Evolutionary conservation across 2,329 filamentous ascomycete species (phyloP).

Genomic region (Reticulascus tulasneorum): DNA sequence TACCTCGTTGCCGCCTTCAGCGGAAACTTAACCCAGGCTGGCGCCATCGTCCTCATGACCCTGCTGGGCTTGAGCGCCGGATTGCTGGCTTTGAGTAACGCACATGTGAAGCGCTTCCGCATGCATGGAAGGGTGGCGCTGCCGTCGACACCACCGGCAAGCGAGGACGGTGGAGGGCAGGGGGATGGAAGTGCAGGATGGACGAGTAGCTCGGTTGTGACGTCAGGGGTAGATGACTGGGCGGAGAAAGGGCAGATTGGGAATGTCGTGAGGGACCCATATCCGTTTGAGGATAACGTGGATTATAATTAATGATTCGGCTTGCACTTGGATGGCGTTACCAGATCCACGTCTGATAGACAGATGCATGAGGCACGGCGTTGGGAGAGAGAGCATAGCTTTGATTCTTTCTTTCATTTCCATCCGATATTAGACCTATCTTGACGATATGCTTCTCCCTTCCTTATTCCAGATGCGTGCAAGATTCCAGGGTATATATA

Average conservation of each 20-base stretch:
- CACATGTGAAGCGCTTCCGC: conserved; percentile 39
- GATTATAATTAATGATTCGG: background rate
- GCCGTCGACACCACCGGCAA: conserved; percentile 11
- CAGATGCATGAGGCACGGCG: background rate
- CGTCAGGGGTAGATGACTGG: conserved; percentile 1
- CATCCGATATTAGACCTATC: background rate
- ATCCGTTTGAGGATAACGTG: conserved; percentile 5
- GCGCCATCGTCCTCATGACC: conserved; percentile 46
- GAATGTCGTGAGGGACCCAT: conserved; percentile 3
- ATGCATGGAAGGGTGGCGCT: conserved; percentile 48
- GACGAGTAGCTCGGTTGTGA: background rate
- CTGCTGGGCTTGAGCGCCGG: conserved; percentile 50
- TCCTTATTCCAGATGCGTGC: no score
- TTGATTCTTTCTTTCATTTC: background rate
- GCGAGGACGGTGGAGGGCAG: background rate
- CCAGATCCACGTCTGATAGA: no score
- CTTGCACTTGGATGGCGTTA: no score
- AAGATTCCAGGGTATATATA: no score
- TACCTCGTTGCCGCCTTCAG: conserved; percentile 53
- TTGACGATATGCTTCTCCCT: no score
- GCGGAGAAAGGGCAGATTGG: conserved; percentile 3
- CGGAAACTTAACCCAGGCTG: conserved; percentile 50
- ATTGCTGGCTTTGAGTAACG: conserved; percentile 51
- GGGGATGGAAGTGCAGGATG: background rate
- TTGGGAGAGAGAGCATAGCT: background rate